A percentile compares a stretch with the other conserved stretches of the same genome.
Evolutionary conservation across 257 asterid genomes (phyloP).

Genomic region (Coffea canephora): DNA sequence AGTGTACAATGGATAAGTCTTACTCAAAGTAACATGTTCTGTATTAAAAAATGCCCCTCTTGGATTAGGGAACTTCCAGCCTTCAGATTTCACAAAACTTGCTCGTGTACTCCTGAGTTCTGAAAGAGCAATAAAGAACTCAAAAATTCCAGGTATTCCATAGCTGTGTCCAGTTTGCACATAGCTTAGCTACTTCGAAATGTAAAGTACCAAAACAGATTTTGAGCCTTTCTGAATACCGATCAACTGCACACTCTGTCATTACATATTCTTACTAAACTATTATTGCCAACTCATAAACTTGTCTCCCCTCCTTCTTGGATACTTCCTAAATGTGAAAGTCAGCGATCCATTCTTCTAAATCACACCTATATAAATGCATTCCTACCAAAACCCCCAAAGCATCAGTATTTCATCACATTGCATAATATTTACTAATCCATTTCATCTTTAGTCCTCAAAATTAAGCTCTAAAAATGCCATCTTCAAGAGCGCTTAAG

Average conservation of each 20-base stretch:
- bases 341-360: neutral
- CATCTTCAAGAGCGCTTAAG: too few species aligned
- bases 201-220: neutral
- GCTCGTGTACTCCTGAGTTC: neutral
- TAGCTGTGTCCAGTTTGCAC: constrained; percentile 8
- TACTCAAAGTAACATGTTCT: too few species aligned
- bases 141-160: neutral
- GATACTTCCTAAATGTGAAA: neutral
- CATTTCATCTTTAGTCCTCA: too few species aligned
- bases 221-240: neutral
- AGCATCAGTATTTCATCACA: too few species aligned
- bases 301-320: neutral
- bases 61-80: too few species aligned
- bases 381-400: neutral
- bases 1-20: too few species aligned
- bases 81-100: too few species aligned
- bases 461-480: too few species aligned
- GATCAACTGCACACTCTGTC: neutral
- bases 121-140: neutral
- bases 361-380: neutral
- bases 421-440: too few species aligned
- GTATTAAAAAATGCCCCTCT: too few species aligned
- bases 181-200: neutral
- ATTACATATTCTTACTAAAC: neutral
- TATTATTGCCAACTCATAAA: neutral